Evolutionary conservation across 352 stramenopile species (phyloP), one percentile per base, ranked within the genome.

Genomic region (Globisporangium acanthophoron): DNA sequence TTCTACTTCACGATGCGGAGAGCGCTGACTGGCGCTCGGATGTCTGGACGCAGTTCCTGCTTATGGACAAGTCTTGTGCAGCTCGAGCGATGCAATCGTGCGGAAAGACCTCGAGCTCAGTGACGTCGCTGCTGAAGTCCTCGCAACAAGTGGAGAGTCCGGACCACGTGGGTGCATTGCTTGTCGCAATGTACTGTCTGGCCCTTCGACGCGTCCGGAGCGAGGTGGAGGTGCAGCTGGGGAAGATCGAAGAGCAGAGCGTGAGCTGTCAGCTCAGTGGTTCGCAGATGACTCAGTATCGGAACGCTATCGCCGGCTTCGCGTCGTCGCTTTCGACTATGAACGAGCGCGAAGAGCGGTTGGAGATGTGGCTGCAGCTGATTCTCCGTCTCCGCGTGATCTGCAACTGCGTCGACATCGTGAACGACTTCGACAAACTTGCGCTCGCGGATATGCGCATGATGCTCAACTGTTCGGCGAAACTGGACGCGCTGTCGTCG

Each of bases 221-320:
- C 41, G 80, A 94, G 49, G 80, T 91, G n/a, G 82, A 94, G 53
- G 41, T 72, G 8, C 67, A 94, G 46, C 56, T 94, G 13, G 79
- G 85, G 45, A 92, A 92, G 45, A 70, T 94, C 16, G 83, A 94
- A 63, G 85, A 94, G 61, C 77, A 87, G 33, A 94, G 80, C 52
- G 47, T 94, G n/a, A 75, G 74, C 20, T 92, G 79, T 35, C 51
- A 52, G 12, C 63, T 82, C 39, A 83, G 65, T 40, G 20, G 54
- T 9, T 87, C 79, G 0, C 85, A 94, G 61, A 64, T 56, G 27
- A 72, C 66, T 1, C 83, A 92, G 62, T 94, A 94, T 48, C 80
- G 74, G 29, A 83, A 80, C 49, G 75, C 69, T 12, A 58, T 90
- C 20, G 71, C 56, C 12, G 71, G 69, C 1, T 94, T 94, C 57